These are phyloP conservation scores for Eimeria falciformis DNA, from an alignment of 169 alveolate genomes.

Conservation along the genomic window DNA sequence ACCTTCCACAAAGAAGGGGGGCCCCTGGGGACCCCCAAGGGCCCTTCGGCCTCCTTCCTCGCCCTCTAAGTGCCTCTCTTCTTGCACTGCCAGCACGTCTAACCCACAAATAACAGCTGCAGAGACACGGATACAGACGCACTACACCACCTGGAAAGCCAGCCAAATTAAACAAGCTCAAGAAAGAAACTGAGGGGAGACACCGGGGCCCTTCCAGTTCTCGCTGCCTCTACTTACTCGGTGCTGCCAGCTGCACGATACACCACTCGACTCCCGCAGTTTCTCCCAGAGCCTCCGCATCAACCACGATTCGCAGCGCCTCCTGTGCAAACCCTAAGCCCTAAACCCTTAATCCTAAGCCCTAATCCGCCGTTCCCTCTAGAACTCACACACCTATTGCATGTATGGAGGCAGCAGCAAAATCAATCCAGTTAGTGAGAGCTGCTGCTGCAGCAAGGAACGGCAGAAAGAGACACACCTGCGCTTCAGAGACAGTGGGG, in stretches of 20 bases:
- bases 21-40: slow-evolving; percentile 23
- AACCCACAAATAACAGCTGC: slow-evolving; percentile 41
- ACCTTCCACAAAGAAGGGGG: slow-evolving; percentile 53
- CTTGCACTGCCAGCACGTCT: slow-evolving; percentile 35
- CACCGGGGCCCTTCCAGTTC: too few relatives aligned
- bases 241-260: slow-evolving; percentile 55
- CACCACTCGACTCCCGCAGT: slow-evolving; percentile 38
- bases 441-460: slow-evolving; percentile 16
- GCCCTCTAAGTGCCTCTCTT: background rate
- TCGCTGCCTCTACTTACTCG: slow-evolving; percentile 19
- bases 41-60: background rate
- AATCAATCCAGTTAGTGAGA: too few relatives aligned
- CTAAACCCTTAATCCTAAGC: slow-evolving; percentile 18
- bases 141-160: background rate
- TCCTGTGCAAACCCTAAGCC: slow-evolving; percentile 21
- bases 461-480: slow-evolving; percentile 31
- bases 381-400: background rate
- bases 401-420: background rate
- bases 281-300: slow-evolving; percentile 26
- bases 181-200: background rate
- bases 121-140: background rate
- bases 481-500: slow-evolving; percentile 18
- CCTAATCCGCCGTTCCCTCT: background rate
- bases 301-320: slow-evolving; percentile 30
- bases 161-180: background rate